A percentile compares a stretch with the other conserved stretches of the same genome.
Conservation (phyloP, 1,284 basidiomycete species). For the Heterobasidion occidentale region DNA sequence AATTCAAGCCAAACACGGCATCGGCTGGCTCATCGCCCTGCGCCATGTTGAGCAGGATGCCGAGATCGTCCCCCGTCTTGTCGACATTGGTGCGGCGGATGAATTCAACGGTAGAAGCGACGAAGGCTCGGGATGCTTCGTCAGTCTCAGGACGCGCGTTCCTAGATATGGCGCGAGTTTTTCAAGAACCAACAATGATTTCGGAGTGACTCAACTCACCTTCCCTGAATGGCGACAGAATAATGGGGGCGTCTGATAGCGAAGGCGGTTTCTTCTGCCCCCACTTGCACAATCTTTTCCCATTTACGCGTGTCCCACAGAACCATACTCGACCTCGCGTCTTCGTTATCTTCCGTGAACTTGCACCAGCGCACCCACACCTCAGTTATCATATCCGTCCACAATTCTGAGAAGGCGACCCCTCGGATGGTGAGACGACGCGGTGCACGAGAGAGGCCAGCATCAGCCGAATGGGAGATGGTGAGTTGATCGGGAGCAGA, state of each 20-base stretch:
- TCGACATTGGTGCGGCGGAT: conserved; percentile 15
- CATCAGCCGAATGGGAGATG: conserved; percentile 16
- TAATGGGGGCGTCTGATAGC: conserved; percentile 13
- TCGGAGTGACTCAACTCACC: conserved; percentile 7
- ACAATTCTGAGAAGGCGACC: conserved; percentile 13
- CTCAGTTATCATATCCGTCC: conserved; percentile 2
- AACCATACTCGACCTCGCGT: conserved; percentile 12
- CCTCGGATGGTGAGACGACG: conserved; percentile 15
- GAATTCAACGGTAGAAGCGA: conserved; percentile 1
- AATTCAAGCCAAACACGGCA: conserved; percentile 22
- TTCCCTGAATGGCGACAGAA: conserved; percentile 15
- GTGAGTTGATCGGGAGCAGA: conserved; percentile 11
- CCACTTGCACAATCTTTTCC: conserved; percentile 10
- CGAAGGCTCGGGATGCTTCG: background rate
- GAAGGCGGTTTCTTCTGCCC: conserved; percentile 12
- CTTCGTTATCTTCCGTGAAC: conserved; percentile 16
- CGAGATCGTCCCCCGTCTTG: conserved; percentile 12
- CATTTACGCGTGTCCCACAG: conserved; percentile 16
- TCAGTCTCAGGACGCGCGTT: background rate
- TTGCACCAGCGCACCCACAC: conserved; percentile 15
- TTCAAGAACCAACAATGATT: background rate
- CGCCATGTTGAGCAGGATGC: conserved; percentile 13
- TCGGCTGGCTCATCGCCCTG: conserved; percentile 15
- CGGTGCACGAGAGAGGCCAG: conserved; percentile 9
- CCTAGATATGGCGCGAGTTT: background rate